Evolutionary conservation across 192 early-diverging fungal genomes (phyloP).

Genomic region (Phycomyces nitens): DNA sequence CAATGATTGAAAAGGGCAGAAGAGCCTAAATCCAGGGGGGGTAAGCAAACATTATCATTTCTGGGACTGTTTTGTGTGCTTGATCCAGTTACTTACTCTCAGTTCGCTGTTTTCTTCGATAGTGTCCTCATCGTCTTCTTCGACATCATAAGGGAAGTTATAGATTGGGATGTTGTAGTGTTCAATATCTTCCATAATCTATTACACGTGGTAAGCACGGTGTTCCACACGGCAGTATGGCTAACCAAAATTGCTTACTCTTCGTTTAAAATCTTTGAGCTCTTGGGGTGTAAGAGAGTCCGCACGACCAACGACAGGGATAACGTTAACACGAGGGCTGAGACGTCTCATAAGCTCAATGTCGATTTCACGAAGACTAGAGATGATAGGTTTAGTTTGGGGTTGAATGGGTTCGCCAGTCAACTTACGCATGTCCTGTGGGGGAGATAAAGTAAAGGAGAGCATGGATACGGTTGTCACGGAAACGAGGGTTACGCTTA

Average conservation of each 20-base stretch:
- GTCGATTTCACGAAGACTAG: constrained; percentile 92
- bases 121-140: constrained; percentile 98
- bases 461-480: constrained; percentile 94
- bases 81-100: constrained; percentile 36
- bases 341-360: constrained; percentile 90
- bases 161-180: constrained; percentile 96
- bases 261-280: constrained; percentile 82
- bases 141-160: constrained; percentile 90
- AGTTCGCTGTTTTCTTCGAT: constrained; percentile 97
- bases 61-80: not conserved
- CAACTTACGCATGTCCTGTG: constrained; percentile 81
- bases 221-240: constrained; percentile 10
- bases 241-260: constrained; percentile 24
- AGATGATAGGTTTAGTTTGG: too few species aligned
- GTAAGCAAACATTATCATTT: not conserved
- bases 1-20: constrained; percentile 95
- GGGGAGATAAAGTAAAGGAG: constrained; percentile 98
- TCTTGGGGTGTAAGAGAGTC: constrained; percentile 91
- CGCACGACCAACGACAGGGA: constrained; percentile 93
- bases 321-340: constrained; percentile 90
- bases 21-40: constrained; percentile 33
- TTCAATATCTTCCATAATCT: constrained; percentile 95
- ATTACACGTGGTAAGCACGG: not conserved
- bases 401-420: too few species aligned
- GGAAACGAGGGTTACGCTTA: constrained; percentile 85